Evolutionary conservation across 257 asterid species (phyloP).

Genomic region (Nicotiana knightiana): DNA sequence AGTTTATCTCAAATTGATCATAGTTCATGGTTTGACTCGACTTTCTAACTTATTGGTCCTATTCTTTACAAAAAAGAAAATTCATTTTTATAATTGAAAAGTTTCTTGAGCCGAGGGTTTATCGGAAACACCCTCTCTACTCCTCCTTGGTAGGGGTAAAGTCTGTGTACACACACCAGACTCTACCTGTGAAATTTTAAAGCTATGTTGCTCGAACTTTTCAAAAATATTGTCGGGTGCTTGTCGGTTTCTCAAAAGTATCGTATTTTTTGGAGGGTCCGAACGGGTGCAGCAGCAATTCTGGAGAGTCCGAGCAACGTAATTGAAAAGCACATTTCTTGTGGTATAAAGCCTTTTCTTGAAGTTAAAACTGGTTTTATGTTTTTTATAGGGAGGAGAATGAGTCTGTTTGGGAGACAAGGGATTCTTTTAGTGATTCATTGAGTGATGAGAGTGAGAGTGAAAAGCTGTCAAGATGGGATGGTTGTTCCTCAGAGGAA

Average conservation of each 20-base stretch:
- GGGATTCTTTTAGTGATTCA: slow-evolving; percentile 50
- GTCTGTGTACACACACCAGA: too few relatives aligned
- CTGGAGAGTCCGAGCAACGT: too few relatives aligned
- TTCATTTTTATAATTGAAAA: not conserved
- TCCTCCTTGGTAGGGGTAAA: too few relatives aligned
- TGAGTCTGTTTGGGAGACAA: slow-evolving; percentile 34
- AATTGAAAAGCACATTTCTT: not conserved
- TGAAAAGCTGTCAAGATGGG: slow-evolving; percentile 51
- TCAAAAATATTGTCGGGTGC: too few relatives aligned
- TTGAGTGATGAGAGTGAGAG: slow-evolving; percentile 51
- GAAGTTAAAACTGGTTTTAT: not conserved
- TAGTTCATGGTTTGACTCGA: not conserved
- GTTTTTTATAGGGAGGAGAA: slow-evolving; percentile 30
- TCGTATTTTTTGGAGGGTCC: too few relatives aligned
- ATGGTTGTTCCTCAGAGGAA: slow-evolving; percentile 48
- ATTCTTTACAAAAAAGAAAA: not conserved
- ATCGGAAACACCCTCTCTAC: too few relatives aligned
- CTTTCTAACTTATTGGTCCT: not conserved
- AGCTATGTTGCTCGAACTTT: too few relatives aligned
- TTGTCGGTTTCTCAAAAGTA: too few relatives aligned
- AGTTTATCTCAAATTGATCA: not conserved
- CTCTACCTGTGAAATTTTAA: too few relatives aligned
- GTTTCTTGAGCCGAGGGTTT: too few relatives aligned
- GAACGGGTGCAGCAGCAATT: too few relatives aligned
- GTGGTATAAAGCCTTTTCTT: not conserved